Base-by-base conservation (phyloP, 495 filamentous ascomycete species). In the Hypoxylon rickii region DNA sequence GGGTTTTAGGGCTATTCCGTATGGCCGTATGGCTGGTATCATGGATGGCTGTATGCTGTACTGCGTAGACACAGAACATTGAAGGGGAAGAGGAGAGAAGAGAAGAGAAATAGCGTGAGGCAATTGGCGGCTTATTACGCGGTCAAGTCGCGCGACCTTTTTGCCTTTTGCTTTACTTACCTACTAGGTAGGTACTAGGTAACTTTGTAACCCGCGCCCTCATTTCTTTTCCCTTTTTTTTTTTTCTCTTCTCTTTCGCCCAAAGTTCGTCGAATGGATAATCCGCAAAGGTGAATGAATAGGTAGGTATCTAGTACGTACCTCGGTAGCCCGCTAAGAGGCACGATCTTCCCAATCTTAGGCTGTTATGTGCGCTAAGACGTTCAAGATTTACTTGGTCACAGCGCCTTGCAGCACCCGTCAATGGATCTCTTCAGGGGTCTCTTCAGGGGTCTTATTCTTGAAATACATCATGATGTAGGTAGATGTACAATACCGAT, bases 51-150 rank as follows among this genome's bases (percentile, higher is more conserved):
- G 24, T 29, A 29, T 29, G 24, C 5, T 29, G 24, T 12, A 3
- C 13, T 34, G 32, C 3, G 3, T 34, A 7, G 32, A n/a, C 46
- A 37, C 39, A 38, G 34, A 15, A 37, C 43, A 51, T 38, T 29
- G 37, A 37, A 41, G 40, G 51, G 44, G 39, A 45, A 55, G 55
- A 51, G 51, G 42, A 20, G 29, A 51, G 46, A 48, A 47, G 49
- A 44, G 53, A 57, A 53, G 59, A 53, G 53, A 63, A 53, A 58
- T 54, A 38, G 52, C 16, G 53, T 43, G 38, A 58, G 34, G 44
- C 38, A 47, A 63, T 63, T 63, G 59, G 59, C 34, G 47, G 38
- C 51, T 58, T 58, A 58, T 36, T 56, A 63, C 59, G 59, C 59
- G 59, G 59, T 63, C 42, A 53, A 58, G 59, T 63, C 59, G 59